Percentiles rank a stretch among this genome's conserved stretches.
These are phyloP conservation scores for Trichoderma sp. DNA, from an alignment of 2,329 filamentous ascomycete genomes.

Conservation along the genomic window DNA sequence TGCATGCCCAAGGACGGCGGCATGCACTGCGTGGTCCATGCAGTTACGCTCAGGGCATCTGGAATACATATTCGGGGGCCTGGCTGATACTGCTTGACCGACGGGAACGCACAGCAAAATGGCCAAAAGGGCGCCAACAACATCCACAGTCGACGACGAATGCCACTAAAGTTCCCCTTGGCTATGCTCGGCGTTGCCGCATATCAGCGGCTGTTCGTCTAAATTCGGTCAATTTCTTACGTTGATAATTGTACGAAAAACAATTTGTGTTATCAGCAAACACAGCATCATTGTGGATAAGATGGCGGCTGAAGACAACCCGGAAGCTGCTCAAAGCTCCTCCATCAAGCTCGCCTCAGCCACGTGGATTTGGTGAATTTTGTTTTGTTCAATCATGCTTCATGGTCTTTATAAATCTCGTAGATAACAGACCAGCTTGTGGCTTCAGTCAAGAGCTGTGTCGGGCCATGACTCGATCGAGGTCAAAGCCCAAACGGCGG, in stretches of 20 bases:
- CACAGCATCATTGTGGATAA: not conserved
- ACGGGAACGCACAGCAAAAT: constrained; percentile 10
- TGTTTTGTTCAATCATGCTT: not conserved
- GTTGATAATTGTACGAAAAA: not conserved
- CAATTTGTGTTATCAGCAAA: not conserved
- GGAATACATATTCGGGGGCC: too few species aligned
- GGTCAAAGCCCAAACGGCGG: not conserved
- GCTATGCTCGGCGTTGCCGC: constrained; percentile 12
- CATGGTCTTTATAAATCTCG: not conserved
- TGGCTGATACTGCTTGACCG: not conserved
- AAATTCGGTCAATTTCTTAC: not conserved
- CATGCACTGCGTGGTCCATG: not conserved
- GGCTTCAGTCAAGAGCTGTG: not conserved
- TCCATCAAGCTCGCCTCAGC: not conserved
- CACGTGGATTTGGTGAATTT: not conserved
- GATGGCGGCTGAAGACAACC: not conserved
- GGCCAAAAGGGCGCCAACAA: not conserved
- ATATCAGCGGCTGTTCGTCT: constrained; percentile 19
- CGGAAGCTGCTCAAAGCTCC: not conserved
- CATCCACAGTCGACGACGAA: not conserved
- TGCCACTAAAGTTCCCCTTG: not conserved
- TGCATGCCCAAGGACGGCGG: not conserved
- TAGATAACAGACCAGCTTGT: not conserved
- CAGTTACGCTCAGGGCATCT: not conserved
- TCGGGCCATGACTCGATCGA: not conserved